Evolutionary conservation across 2,329 filamentous ascomycete species (phyloP), one percentile per base, ranked within the genome.

Genomic region (Colletotrichum magnum): DNA sequence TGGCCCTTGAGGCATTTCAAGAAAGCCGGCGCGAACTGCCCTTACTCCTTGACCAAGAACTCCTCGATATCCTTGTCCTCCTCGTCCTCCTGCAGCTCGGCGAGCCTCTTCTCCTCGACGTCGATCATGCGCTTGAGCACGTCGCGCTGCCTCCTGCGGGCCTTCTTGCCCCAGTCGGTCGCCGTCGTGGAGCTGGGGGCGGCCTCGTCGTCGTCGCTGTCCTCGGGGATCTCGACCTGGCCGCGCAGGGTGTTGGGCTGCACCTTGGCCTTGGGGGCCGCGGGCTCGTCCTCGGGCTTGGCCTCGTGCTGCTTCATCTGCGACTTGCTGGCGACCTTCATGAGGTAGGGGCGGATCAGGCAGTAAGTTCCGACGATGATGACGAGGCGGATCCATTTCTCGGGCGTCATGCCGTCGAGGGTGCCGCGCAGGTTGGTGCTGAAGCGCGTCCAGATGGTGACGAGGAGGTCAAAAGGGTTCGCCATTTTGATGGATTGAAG

Each of bases 31-130:
- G 43, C 43, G 9, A 18, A 16, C 15, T 18, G 16, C 16, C 45
- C 13, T 5, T 47, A 69, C 50, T 60, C 66, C 66, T 69, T 69
- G 9, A 69, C 85, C 78, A 94, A 79, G 74, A 92, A 89, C 79
- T 94, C 90, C 77, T 90, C 87, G 73, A 95, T 92, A 78, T 94
- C 92, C 81, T 92, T 92, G 78, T 94, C 91, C 69, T 92, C 89
- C 72, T 93, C 86, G 68, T 91, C 88, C 73, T 91, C 89, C 69
- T 83, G 79, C 58, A 82, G 77, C 74, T 89, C 85, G 72, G 86
- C 83, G 73, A 88, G 79, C 75, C 81, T 79, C 81, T 88, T 84
- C 80, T 93, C 91, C 73, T 89, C 85, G 56, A 85, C 87, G 74
- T 90, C 89, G 70, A 93, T 79, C 75, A 92, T 77, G 76, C 89